Evolutionary conservation across 371 early-diverging fungal species (phyloP).

Genomic region (Dinochytrium kinnereticum): DNA sequence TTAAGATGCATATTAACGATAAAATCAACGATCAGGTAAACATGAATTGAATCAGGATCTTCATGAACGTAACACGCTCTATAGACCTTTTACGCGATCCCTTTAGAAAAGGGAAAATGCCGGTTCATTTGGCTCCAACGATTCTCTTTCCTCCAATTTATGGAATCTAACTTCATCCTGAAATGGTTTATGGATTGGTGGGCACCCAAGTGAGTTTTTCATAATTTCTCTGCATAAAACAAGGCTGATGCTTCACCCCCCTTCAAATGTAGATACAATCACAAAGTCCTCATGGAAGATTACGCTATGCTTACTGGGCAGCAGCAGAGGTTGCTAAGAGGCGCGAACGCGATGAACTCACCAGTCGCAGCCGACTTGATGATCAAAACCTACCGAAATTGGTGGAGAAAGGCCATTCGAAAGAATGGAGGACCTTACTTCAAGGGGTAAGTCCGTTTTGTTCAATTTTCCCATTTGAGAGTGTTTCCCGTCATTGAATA

Average conservation of each 20-base stretch:
- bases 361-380: slow-evolving; percentile 42
- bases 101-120: slow-evolving; percentile 39
- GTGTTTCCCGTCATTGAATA: neutral
- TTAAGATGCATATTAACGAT: slow-evolving; percentile 17
- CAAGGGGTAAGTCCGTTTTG: slow-evolving; percentile 14
- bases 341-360: slow-evolving; percentile 45
- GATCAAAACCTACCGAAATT: slow-evolving; percentile 41
- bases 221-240: neutral
- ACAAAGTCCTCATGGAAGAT: slow-evolving; percentile 41
- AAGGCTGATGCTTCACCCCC: neutral
- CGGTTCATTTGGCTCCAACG: slow-evolving; percentile 42
- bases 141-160: slow-evolving; percentile 33
- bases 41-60: slow-evolving; percentile 20
- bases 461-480: neutral
- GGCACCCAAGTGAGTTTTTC: slow-evolving; percentile 15
- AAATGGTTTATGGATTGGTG: slow-evolving; percentile 30
- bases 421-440: slow-evolving; percentile 29
- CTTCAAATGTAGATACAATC: slow-evolving; percentile 14
- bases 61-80: slow-evolving; percentile 11
- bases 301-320: slow-evolving; percentile 42
- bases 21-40: slow-evolving; percentile 10
- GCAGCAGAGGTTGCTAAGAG: slow-evolving; percentile 39
- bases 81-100: slow-evolving; percentile 42
- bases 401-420: slow-evolving; percentile 41
- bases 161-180: slow-evolving; percentile 38